Base-by-base conservation (phyloP, 2,329 filamentous ascomycete genomes). In the Grosmannia clavigera region DNA sequence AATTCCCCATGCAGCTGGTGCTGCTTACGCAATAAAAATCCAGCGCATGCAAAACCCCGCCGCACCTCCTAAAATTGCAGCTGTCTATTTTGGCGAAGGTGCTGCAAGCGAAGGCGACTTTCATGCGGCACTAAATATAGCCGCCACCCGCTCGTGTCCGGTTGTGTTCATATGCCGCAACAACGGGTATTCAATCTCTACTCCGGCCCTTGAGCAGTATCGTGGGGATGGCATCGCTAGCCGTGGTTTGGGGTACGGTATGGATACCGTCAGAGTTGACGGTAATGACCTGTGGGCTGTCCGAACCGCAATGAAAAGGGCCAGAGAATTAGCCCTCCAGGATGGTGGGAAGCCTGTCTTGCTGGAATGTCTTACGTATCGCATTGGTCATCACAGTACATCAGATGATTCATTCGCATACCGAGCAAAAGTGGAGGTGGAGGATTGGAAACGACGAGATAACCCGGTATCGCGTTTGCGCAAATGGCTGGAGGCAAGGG, bases 341-440 rank as follows among this genome's bases (percentile, higher is more conserved):
- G 84, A 89, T 52, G 90, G 89, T n/a, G 88, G 90, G 4, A 84
- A 82, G 64, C 91, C 90, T 0, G 82, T 99, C 0, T 76, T 99
- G 9, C 87, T 99, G 50, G 94, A 99, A 74, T 91, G 91, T 60
- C 95, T 99, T 89, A 92, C 89, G 29, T 99, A 99, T 74, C 90
- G 94, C n/a, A 92, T 97, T 52, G 92, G 89, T 7, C 71, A 99
- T 70, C 94, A 99, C 75, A 96, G 90, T 73, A 99, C 94, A 0
- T 94, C 88, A 0, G 94, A 99, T 69, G 94, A 99, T 74, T 94
- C 88, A 31, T 99, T 96, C 68, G 94, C 94, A 0, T 99, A 99
- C 75, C 87, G 94, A 10, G 91, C 92, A 1, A 84, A 87, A 31
- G 85, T 96, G 0, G 94, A 99, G 69, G 94, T 99, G 9, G 88